phyloP scores from a whole-genome alignment of 306 rosid genomes.

The Fragaria iinumae region DNA sequence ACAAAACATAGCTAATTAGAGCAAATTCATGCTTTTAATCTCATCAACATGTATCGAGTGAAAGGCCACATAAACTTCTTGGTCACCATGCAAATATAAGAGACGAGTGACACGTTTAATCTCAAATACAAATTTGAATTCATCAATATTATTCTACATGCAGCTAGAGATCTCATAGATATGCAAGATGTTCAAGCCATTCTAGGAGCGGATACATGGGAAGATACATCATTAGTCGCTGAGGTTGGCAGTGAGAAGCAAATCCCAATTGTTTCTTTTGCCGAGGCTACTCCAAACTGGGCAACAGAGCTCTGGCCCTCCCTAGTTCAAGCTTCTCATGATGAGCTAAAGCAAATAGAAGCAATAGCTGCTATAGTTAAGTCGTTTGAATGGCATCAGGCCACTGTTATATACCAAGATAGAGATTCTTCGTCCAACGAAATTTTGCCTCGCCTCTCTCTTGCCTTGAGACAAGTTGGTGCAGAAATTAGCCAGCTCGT shows the following conservation, averaged over 20 bases:
- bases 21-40: too few species aligned
- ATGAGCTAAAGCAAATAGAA: constrained; percentile 34
- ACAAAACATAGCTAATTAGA: too few species aligned
- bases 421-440: constrained; percentile 29
- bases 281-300: constrained; percentile 45
- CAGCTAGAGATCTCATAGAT: constrained; percentile 45
- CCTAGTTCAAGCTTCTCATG: constrained; percentile 37
- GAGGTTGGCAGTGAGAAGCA: constrained; percentile 29
- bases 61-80: too few species aligned
- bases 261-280: constrained; percentile 39
- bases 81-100: too few species aligned
- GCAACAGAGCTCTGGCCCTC: constrained; percentile 41
- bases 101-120: too few species aligned
- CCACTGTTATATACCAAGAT: constrained; percentile 45
- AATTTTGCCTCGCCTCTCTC: constrained; percentile 33
- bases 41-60: too few species aligned
- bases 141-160: constrained; percentile 1
- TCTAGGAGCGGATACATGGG: constrained; percentile 51
- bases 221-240: constrained; percentile 39
- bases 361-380: constrained; percentile 42
- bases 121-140: too few species aligned
- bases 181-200: constrained; percentile 37
- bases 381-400: constrained; percentile 42
- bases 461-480: constrained; percentile 29
- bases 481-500: constrained; percentile 25